Evolutionary conservation across 108 stramenopile genomes (phyloP), one percentile per base, ranked within the genome.

Genomic region (Poteriospumella lacustris): DNA sequence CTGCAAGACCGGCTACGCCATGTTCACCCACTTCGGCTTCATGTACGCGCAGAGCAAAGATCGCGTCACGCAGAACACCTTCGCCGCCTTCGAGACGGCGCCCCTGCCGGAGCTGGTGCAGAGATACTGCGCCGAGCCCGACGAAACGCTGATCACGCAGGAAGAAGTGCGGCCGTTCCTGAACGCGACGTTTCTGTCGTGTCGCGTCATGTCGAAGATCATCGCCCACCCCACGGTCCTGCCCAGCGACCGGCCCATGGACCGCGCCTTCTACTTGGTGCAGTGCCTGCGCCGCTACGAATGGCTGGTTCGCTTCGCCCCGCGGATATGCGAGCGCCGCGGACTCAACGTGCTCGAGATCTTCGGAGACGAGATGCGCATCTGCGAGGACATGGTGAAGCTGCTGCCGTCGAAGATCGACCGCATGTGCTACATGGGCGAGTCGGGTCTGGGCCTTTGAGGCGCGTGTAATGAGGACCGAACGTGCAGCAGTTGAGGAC

Each of bases 341-440:
- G 36, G 36, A 19, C 12, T 40, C 19, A 39, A 40, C 5, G 42
- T 73, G 9, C 26, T 26, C 5, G 70, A 42, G 9, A 42, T 73
- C 42, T 73, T 73, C 31, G 26, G 47, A 52, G 12, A 73, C 38
- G 70, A 73, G 42, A 73, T 73, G 9, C 38, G 12, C 3, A 73
- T 73, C 31, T 73, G 70, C 42, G 41, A 73, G 9, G 70, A 73
- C 26, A 73, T 73, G 70, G 36, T 56, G 5, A 24, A 3, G 19
- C 42, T 73, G 31, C 47, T 73, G 36, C 70, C 70, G 5, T 56
- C 70, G 36, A 73, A 73, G 41, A 73, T 73, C 31, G 70, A 73
- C 36, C 12, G 70, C 24, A 73, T 73, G 70, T 56, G 47, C 31
- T 73, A 34, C 41, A 33, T 73, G 41, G 70, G 70, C 9, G 70